Evolutionary conservation across 1,284 basidiomycete species (phyloP).

Genomic region (Puccinia horiana): DNA sequence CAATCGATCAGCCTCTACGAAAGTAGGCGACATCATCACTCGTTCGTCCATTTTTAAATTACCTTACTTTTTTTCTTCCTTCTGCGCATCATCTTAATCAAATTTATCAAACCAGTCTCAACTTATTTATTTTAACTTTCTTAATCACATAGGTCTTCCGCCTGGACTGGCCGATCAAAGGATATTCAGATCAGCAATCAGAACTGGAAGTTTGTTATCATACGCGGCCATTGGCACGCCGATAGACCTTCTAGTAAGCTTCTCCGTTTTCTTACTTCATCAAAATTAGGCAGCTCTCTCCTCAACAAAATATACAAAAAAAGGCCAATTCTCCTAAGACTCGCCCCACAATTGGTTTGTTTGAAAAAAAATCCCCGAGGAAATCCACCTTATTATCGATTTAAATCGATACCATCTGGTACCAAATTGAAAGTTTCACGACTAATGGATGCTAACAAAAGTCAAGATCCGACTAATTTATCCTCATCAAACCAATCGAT

Average conservation of each 20-base stretch:
- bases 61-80: neutral
- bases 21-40: conserved; percentile 22
- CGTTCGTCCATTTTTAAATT: conserved; percentile 14
- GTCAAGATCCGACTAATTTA: too few relatives aligned
- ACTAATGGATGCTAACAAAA: neutral
- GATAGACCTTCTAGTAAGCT: conserved; percentile 18
- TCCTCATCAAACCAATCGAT: too few relatives aligned
- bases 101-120: too few relatives aligned
- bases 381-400: neutral
- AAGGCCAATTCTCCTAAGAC: neutral
- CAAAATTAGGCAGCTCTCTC: too few relatives aligned
- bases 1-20: neutral
- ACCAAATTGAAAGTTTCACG: neutral
- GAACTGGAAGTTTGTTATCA: conserved; percentile 10
- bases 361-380: neutral
- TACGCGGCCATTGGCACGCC: conserved; percentile 33
- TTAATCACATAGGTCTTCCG: conserved; percentile 39
- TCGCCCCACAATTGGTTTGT: neutral
- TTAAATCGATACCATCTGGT: neutral
- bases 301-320: neutral
- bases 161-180: conserved; percentile 17
- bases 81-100: neutral
- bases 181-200: neutral
- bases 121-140: too few relatives aligned
- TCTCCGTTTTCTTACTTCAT: too few relatives aligned